Conservation (phyloP, 2,329 filamentous ascomycete species). For the Colletotrichum sp. region DNA sequence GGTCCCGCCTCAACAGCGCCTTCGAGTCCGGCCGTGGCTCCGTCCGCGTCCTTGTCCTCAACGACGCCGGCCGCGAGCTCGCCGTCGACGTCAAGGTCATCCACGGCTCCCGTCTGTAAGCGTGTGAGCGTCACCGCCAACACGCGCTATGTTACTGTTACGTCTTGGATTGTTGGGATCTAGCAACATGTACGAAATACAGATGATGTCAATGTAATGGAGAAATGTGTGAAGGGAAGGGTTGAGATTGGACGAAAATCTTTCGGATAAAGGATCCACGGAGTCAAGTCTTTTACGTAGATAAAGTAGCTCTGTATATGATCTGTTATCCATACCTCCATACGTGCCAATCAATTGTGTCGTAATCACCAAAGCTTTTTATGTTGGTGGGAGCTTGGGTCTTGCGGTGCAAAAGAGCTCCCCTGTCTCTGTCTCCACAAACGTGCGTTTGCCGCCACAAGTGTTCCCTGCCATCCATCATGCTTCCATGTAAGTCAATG, state of each 20-base stretch:
- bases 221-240: conserved; percentile 22
- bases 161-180: conserved; percentile 30
- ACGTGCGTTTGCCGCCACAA: background rate
- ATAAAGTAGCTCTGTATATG: conserved; percentile 49
- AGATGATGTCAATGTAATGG: conserved; percentile 20
- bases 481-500: background rate
- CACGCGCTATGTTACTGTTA: background rate
- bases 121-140: conserved; percentile 2
- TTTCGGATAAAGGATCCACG: conserved; percentile 20
- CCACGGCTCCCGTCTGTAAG: conserved; percentile 75
- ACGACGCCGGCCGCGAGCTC: conserved; percentile 90
- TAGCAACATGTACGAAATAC: conserved; percentile 20
- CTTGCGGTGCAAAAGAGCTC: background rate
- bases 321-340: conserved; percentile 29
- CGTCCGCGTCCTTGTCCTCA: conserved; percentile 94
- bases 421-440: background rate
- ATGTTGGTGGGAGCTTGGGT: background rate
- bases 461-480: background rate
- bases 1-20: conserved; percentile 77
- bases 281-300: conserved; percentile 34
- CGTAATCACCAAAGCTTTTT: no score
- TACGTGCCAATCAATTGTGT: background rate
- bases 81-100: conserved; percentile 99
- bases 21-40: conserved; percentile 93
- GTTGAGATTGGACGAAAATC: conserved; percentile 22